Percentiles rank a stretch among this genome's conserved stretches.
phyloP scores from a whole-genome alignment of 139 green algal genomes.

The Yamagishiella unicocca region DNA sequence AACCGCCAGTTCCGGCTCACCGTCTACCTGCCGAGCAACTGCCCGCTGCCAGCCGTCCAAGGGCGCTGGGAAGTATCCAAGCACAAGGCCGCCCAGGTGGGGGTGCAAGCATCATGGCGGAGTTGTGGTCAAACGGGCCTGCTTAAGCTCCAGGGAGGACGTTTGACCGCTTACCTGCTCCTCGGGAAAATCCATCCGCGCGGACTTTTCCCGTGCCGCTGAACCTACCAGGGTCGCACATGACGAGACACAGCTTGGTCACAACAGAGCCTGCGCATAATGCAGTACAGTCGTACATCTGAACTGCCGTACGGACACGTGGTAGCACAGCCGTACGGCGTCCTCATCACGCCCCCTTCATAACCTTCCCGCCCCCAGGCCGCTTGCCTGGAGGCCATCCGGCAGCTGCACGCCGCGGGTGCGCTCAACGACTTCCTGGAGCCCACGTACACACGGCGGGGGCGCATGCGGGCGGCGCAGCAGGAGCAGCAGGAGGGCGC shows the following conservation, averaged over 20 bases:
- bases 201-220: not conserved
- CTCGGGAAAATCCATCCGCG: too few relatives aligned
- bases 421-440: conserved; percentile 32
- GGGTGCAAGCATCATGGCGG: not conserved
- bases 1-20: conserved; percentile 24
- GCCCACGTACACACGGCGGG: not conserved
- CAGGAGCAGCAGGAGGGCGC: too few relatives aligned
- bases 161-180: too few relatives aligned
- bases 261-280: too few relatives aligned
- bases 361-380: not conserved
- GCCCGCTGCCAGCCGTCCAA: not conserved
- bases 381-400: conserved; percentile 4
- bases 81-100: not conserved
- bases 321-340: too few relatives aligned
- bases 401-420: not conserved
- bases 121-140: too few relatives aligned
- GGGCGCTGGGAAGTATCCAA: not conserved
- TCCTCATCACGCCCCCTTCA: too few relatives aligned
- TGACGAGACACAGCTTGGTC: too few relatives aligned
- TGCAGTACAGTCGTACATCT: too few relatives aligned
- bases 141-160: too few relatives aligned
- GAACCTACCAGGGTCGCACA: too few relatives aligned
- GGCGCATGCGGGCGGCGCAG: not conserved
- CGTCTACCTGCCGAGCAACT: conserved; percentile 35
- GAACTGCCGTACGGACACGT: too few relatives aligned